Conservation (phyloP, 768 basidiomycete species). For the Lepiota brunneoincarnata region DNA sequence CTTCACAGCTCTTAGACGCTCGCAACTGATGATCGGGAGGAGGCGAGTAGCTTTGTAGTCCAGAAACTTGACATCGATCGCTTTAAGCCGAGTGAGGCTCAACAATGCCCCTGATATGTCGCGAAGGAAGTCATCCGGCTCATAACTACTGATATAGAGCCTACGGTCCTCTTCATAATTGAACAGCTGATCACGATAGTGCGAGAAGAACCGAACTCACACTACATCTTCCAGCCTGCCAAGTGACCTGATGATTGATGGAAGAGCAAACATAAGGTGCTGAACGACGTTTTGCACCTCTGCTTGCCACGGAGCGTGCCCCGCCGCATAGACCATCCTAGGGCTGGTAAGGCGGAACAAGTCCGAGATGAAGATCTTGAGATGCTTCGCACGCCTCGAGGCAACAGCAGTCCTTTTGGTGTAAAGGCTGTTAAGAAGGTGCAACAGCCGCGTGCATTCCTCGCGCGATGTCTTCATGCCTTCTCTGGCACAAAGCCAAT, state of each 20-base stretch:
- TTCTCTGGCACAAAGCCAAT: background rate
- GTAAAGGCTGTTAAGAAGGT: conserved; percentile 3
- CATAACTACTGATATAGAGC: conserved; percentile 1
- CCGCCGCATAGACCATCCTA: background rate
- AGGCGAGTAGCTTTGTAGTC: background rate
- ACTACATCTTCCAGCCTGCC: conserved; percentile 1
- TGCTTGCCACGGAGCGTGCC: background rate
- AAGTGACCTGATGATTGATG: conserved; percentile 3
- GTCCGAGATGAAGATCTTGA: conserved; percentile 7
- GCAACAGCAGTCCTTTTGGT: background rate
- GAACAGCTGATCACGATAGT: background rate
- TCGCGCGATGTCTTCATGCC: background rate
- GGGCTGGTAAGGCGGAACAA: background rate
- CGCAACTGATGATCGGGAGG: background rate
- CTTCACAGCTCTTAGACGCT: background rate
- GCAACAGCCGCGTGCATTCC: background rate
- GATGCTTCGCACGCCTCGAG: background rate
- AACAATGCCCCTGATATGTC: conserved; percentile 1
- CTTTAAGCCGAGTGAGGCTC: background rate
- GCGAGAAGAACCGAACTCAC: background rate
- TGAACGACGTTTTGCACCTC: background rate
- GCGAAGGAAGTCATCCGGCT: background rate
- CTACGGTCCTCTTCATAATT: background rate
- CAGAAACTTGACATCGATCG: conserved; percentile 1
- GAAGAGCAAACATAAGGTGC: background rate